Percentiles rank a stretch among this genome's conserved stretches.
Evolutionary conservation across 441 rosid species (phyloP).

Genomic region (Mallotus repandus): DNA sequence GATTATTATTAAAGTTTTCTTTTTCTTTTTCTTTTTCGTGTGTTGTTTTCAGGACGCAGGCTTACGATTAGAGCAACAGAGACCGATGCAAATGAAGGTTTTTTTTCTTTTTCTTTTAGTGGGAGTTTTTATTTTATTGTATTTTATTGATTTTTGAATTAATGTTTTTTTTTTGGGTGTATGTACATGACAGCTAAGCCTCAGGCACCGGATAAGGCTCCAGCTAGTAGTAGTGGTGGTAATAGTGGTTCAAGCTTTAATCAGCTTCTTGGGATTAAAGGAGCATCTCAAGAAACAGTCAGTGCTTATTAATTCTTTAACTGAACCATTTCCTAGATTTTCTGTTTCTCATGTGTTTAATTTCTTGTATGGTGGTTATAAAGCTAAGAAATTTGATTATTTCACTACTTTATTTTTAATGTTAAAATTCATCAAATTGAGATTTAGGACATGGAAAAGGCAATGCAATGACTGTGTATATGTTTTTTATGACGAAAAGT

Average conservation of each 20-base stretch:
- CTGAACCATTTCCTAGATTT: not conserved
- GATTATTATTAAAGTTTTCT: not conserved
- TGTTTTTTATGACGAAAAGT: no score
- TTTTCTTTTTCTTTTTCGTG: no score
- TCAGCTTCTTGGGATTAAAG: conserved; percentile 97
- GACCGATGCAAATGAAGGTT: conserved; percentile 80
- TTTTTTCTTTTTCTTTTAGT: not conserved
- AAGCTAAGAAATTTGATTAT: not conserved
- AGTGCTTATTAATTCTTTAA: conserved; percentile 12
- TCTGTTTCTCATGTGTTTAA: not conserved
- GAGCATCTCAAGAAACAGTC: conserved; percentile 90
- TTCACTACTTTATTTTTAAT: no score
- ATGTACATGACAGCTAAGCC: conserved; percentile 47
- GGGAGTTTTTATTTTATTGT: not conserved
- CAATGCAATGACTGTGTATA: not conserved
- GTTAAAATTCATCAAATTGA: not conserved
- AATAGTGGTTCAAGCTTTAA: conserved; percentile 72
- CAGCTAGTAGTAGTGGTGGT: conserved; percentile 25
- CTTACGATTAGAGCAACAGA: conserved; percentile 78
- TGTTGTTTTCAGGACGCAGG: conserved; percentile 54
- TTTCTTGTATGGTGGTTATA: no score
- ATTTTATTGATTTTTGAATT: not conserved
- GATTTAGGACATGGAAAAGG: not conserved
- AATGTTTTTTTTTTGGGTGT: not conserved
- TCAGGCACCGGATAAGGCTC: conserved; percentile 70